Evolutionary conservation across 2,329 filamentous ascomycete species (phyloP).

Genomic region (Exophiala lecanii-corni): DNA sequence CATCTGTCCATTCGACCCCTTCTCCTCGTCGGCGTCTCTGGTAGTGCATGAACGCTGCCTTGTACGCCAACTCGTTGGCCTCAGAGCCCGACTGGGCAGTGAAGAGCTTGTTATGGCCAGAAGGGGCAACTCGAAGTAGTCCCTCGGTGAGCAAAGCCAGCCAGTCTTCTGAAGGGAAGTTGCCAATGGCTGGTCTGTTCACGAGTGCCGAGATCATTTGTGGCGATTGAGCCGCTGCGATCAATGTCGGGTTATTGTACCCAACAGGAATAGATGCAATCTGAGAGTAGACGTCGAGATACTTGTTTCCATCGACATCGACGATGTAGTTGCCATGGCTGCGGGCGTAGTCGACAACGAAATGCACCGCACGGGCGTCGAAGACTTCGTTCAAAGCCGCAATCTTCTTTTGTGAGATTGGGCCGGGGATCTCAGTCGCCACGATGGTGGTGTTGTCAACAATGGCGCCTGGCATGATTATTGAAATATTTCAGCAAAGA

Average conservation of each 20-base stretch:
- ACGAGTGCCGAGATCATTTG: slow-evolving; percentile 78
- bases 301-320: slow-evolving; percentile 46
- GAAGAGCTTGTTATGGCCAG: slow-evolving; percentile 80
- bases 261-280: slow-evolving; percentile 90
- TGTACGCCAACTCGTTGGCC: slow-evolving; percentile 89
- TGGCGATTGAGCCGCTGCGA: slow-evolving; percentile 64
- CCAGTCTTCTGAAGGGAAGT: slow-evolving; percentile 87
- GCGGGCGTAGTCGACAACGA: slow-evolving; percentile 69
- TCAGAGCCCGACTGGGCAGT: slow-evolving; percentile 84
- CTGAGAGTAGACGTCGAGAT: slow-evolving; percentile 61
- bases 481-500: too few relatives aligned
- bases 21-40: slow-evolving; percentile 72
- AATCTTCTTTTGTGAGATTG: slow-evolving; percentile 63
- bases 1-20: slow-evolving; percentile 69
- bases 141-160: slow-evolving; percentile 70
- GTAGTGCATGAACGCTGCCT: slow-evolving; percentile 90
- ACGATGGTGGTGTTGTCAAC: slow-evolving; percentile 1
- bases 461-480: slow-evolving; percentile 3
- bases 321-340: slow-evolving; percentile 70
- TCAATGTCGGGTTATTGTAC: slow-evolving; percentile 81
- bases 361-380: slow-evolving; percentile 78
- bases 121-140: slow-evolving; percentile 74
- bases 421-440: slow-evolving; percentile 63
- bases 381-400: slow-evolving; percentile 71
- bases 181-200: slow-evolving; percentile 68